A percentile compares a stretch with the other conserved stretches of the same genome.
Conservation (phyloP, 2,329 filamentous ascomycete species). For the Ampelomyces quisqualis region DNA sequence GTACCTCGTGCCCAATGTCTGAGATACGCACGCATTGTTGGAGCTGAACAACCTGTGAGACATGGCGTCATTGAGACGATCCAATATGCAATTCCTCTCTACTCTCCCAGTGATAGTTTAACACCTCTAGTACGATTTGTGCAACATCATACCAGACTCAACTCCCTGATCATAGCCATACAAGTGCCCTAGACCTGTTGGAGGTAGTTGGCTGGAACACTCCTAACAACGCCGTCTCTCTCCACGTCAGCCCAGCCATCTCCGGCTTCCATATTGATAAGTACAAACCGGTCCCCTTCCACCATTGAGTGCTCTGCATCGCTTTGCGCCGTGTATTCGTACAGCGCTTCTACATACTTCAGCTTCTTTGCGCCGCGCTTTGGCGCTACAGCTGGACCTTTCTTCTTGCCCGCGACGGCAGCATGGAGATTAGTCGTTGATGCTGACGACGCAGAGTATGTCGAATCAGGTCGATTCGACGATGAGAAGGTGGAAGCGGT, state of each 20-base stretch:
- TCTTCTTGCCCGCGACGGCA: slow-evolving; percentile 64
- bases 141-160: slow-evolving; percentile 6
- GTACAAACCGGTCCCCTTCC: slow-evolving; percentile 88
- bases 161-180: slow-evolving; percentile 14
- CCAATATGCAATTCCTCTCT: slow-evolving; percentile 4
- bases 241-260: slow-evolving; percentile 98
- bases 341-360: slow-evolving; percentile 88
- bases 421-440: slow-evolving; percentile 58
- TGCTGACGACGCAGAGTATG: slow-evolving; percentile 74
- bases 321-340: slow-evolving; percentile 84
- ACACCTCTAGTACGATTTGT: slow-evolving; percentile 3
- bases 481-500: slow-evolving; percentile 33
- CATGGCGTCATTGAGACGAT: neutral
- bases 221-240: slow-evolving; percentile 79
- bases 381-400: slow-evolving; percentile 88
- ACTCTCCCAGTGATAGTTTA: slow-evolving; percentile 1
- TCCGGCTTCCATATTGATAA: slow-evolving; percentile 82
- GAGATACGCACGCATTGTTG: neutral
- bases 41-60: neutral
- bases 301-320: slow-evolving; percentile 86
- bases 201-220: slow-evolving; percentile 92
- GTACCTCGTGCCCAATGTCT: slow-evolving; percentile 4
- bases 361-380: slow-evolving; percentile 89
- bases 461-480: slow-evolving; percentile 55
- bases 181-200: slow-evolving; percentile 61